Evolutionary conservation across 2,329 filamentous ascomycete species (phyloP), one percentile per base, ranked within the genome.

Genomic region (Xylariaceae sp.): DNA sequence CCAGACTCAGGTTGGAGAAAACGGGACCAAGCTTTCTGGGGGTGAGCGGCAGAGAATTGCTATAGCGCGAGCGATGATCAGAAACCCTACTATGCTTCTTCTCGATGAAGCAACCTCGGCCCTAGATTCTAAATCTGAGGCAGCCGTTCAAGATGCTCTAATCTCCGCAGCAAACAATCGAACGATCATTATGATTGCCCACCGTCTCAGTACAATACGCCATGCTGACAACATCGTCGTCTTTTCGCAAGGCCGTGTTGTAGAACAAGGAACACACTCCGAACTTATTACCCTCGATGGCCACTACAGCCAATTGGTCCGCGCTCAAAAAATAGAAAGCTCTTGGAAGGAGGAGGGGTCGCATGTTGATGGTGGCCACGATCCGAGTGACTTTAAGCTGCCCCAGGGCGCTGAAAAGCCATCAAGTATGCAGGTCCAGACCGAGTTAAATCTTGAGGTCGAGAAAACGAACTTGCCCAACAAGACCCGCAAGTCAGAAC

Each of bases 241-340:
- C 0, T 33, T 97, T 0, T 96, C 97, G 68, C 86, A 87, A 48
- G 92, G 88, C 0, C 91, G 89, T 0, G 95, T 97, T 64, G 45
- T 53, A 7, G 58, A 64, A 37, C 58, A 62, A 43, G 65, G 65
- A 1, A 65, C 55, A 6, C 65, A 67, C 11, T 6, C 11, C 13
- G 24, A 39, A 20, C 26, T 52, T 4, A 30, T 52, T 18, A 33
- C 18, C 9, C 10, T 82, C 5, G 75, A 75, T 2, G 82, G 87
- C 1, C 75, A 86, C 20, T 92, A 92, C 61, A 78, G 77, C 26
- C 78, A 77, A 1, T 77, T 91, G 5, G 87, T 91, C 1, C 73
- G 79, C 48, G 82, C 81, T 2, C 83, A 86, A 57, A 72, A 78
- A 27, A 70, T 84, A 76, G 77, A 16, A 74, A 74, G 10, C 67